Evolutionary conservation across 2,329 filamentous ascomycete species (phyloP).

Genomic region (Aspergillus pseudoglaucus): DNA sequence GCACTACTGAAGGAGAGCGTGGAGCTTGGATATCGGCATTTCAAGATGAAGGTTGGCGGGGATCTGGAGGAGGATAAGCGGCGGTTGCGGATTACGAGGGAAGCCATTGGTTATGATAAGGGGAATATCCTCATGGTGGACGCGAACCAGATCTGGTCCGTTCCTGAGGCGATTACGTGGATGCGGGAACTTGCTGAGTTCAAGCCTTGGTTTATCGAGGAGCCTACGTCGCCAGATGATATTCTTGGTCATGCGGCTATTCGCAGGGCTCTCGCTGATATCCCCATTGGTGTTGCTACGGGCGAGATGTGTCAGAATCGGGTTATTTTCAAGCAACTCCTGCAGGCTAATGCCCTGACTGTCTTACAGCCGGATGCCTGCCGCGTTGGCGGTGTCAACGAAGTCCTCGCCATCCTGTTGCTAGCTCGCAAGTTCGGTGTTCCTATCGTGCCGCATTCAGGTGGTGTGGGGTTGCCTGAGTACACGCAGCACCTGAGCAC

Average conservation of each 20-base stretch:
- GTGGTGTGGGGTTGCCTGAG: slow-evolving; percentile 83
- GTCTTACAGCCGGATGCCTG: slow-evolving; percentile 88
- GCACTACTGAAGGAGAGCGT: slow-evolving; percentile 66
- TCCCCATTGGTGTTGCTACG: slow-evolving; percentile 71
- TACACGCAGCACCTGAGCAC: slow-evolving; percentile 91
- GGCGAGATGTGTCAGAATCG: slow-evolving; percentile 96
- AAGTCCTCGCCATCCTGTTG: slow-evolving; percentile 81
- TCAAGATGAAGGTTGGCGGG: slow-evolving; percentile 84
- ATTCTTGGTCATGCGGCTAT: slow-evolving; percentile 82
- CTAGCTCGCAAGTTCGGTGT: slow-evolving; percentile 65
- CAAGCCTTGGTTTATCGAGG: slow-evolving; percentile 84
- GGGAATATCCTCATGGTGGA: slow-evolving; percentile 88
- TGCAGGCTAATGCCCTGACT: slow-evolving; percentile 73
- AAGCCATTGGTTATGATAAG: slow-evolving; percentile 73
- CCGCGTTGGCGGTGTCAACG: slow-evolving; percentile 82
- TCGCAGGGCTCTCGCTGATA: slow-evolving; percentile 63
- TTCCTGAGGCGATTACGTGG: slow-evolving; percentile 80
- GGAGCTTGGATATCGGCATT: slow-evolving; percentile 70
- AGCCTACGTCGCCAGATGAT: slow-evolving; percentile 85
- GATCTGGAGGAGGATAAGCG: slow-evolving; percentile 64
- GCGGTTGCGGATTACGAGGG: slow-evolving; percentile 65
- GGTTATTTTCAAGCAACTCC: slow-evolving; percentile 87
- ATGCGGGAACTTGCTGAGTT: slow-evolving; percentile 78
- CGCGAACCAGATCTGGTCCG: slow-evolving; percentile 78
- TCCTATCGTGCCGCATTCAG: slow-evolving; percentile 82